Evolutionary conservation across 2,329 filamentous ascomycete genomes (phyloP), one percentile per base, ranked within the genome.

Genomic region (Trichoderma guizhouense): DNA sequence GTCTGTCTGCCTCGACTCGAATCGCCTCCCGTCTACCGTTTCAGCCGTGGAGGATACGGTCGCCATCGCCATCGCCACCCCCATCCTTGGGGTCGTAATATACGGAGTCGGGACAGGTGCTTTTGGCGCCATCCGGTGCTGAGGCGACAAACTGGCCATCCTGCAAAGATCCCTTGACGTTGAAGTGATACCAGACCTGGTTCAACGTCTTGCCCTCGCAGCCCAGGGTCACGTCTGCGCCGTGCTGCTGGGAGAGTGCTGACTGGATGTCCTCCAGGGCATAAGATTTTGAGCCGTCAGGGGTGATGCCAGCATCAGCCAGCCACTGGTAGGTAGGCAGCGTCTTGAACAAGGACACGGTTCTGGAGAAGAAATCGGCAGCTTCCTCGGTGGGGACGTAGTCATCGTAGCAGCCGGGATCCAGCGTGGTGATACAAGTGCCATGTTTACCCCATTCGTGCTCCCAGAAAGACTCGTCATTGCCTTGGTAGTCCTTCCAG

Each of bases 371-470:
- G 82, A 88, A 94, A 78, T 92, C 90, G 14, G 88, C 86, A 0
- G 90, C 89, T 77, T 93, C 92, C 75, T 92, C 85, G 26, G 87
- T 87, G 0, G 86, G 80, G 70, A 84, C 80, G 79, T 92, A 91
- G 76, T 83, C 78, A 5, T 82, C 81, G 81, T 93, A 94, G 83
- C 92, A 94, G 21, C 81, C 80, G 0, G 91, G 87, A 61, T 90
- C 84, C 11, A 94, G 84, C 0, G 92, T 94, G 76, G 85, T 89
- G 74, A 93, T 88, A 81, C 92, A 93, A 18, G 85, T 86, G 72
- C 92, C 92, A 79, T 94, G 92, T 79, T 93, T 94, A 74, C 84
- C 84, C 90, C 90, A 93, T 80, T 94, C 92, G 79, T 93, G 91
- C 78, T 91, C 84, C 92, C 92, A 94, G 75, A 94, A 88, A 12